A percentile compares a stretch with the other conserved stretches of the same genome.
These are phyloP conservation scores for Aspergillus jensenii DNA, from an alignment of 2,329 filamentous ascomycete species.

Conservation along the genomic window DNA sequence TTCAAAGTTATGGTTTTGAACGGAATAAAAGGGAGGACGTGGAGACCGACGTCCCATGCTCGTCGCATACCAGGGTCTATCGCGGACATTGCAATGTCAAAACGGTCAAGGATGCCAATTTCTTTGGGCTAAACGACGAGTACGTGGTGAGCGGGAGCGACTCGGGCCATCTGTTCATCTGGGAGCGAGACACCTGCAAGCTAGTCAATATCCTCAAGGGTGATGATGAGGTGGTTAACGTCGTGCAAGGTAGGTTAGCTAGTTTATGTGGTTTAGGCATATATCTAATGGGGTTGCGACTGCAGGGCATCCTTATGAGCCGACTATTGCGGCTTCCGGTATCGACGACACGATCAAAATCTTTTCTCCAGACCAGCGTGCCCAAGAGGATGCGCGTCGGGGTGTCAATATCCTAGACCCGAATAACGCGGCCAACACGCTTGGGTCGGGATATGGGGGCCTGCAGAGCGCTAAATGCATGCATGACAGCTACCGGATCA, in stretches of 20 bases:
- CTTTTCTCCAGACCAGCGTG: conserved; percentile 61
- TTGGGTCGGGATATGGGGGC: conserved; percentile 39
- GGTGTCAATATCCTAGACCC: conserved; percentile 59
- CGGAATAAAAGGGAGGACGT: conserved; percentile 52
- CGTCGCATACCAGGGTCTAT: conserved; percentile 58
- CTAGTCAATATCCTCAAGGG: conserved; percentile 66
- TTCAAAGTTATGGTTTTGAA: conserved; percentile 52
- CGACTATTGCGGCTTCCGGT: conserved; percentile 64
- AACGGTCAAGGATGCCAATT: conserved; percentile 70
- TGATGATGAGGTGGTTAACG: conserved; percentile 69
- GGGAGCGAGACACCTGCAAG: conserved; percentile 62
- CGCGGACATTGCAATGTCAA: conserved; percentile 66
- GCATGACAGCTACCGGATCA: conserved; percentile 62
- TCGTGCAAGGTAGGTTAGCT: conserved; percentile 56
- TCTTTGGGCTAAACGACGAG: conserved; percentile 65
- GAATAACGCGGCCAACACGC: conserved; percentile 38
- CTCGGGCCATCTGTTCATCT: conserved; percentile 67
- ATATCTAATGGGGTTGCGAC: not conserved
- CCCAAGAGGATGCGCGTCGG: conserved; percentile 56
- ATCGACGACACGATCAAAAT: conserved; percentile 70
- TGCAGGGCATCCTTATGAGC: conserved; percentile 65
- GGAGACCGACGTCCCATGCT: conserved; percentile 56
- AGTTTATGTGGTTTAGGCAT: not conserved
- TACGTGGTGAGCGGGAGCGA: conserved; percentile 69
- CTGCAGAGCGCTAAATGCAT: conserved; percentile 59